phyloP scores from a whole-genome alignment of 176 grass and related monocot genomes.

The Bromus sterilis region DNA sequence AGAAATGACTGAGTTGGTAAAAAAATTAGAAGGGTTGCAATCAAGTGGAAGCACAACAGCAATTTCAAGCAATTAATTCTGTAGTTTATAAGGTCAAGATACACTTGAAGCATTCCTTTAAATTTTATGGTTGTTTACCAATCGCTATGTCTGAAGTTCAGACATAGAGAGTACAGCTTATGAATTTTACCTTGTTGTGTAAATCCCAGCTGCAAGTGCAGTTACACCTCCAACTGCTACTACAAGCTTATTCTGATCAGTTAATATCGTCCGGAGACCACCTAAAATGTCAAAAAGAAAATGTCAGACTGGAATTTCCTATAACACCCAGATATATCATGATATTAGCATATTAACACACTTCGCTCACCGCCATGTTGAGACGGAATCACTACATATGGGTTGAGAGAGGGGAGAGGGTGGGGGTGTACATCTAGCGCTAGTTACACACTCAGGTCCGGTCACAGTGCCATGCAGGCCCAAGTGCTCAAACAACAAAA shows the following conservation, averaged over 20 bases:
- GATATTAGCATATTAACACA: constrained; percentile 20
- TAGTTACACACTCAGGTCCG: not conserved
- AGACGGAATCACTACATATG: not conserved
- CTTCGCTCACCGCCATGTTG: not conserved
- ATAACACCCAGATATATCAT: constrained; percentile 1
- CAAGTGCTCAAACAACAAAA: not conserved
- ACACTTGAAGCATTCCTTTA: not conserved
- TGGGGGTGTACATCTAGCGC: not conserved
- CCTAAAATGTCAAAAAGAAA: constrained; percentile 31
- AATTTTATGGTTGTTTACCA: not conserved
- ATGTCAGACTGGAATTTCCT: not conserved
- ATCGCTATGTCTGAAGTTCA: not conserved
- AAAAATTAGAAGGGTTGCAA: too few species aligned
- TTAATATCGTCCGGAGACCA: constrained; percentile 81
- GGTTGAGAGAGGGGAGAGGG: not conserved
- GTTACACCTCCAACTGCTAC: constrained; percentile 81
- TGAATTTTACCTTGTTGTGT: constrained; percentile 71
- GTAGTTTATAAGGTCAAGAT: not conserved
- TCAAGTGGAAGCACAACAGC: not conserved
- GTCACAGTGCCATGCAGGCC: not conserved
- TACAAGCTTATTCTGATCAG: constrained; percentile 90
- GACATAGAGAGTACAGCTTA: not conserved
- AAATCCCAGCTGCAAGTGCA: constrained; percentile 83
- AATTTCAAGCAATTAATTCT: constrained; percentile 1
- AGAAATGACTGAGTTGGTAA: not conserved